Conservation (phyloP, 2,329 filamentous ascomycete species). For the Fusarium nisikadoi region DNA sequence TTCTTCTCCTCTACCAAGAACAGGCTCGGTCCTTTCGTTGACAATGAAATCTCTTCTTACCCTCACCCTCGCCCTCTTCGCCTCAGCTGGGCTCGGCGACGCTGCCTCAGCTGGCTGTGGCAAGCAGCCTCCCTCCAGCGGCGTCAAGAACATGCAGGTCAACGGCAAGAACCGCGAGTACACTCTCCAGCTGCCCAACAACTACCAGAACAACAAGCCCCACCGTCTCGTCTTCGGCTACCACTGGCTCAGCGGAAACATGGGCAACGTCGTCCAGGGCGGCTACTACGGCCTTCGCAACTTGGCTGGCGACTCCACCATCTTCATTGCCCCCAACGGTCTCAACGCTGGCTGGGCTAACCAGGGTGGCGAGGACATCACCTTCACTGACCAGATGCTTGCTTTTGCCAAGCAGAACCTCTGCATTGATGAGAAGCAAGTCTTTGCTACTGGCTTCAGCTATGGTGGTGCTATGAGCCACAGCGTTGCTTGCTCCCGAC, state of each 20-base stretch:
- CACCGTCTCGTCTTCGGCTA: slow-evolving; percentile 47
- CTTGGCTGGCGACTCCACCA: slow-evolving; percentile 51
- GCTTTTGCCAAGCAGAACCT: slow-evolving; percentile 51
- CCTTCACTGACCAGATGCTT: slow-evolving; percentile 54
- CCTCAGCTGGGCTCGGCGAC: slow-evolving; percentile 18
- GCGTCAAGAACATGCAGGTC: slow-evolving; percentile 49
- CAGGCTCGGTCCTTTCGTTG: neutral
- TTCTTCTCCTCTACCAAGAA: neutral
- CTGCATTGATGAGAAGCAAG: slow-evolving; percentile 54
- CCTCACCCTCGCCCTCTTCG: slow-evolving; percentile 17
- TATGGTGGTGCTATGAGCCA: slow-evolving; percentile 57
- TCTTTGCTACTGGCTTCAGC: slow-evolving; percentile 58
- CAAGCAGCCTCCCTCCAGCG: slow-evolving; percentile 45
- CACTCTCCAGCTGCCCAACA: slow-evolving; percentile 51
- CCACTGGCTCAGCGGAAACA: slow-evolving; percentile 55
- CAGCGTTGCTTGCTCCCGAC: slow-evolving; percentile 54
- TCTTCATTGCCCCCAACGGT: slow-evolving; percentile 57
- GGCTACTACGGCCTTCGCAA: slow-evolving; percentile 54
- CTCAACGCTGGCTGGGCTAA: slow-evolving; percentile 56
- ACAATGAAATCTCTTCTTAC: slow-evolving; percentile 15
- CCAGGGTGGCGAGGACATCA: slow-evolving; percentile 53
- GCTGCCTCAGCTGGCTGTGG: slow-evolving; percentile 51
- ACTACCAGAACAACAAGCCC: slow-evolving; percentile 39
- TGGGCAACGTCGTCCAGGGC: slow-evolving; percentile 50
- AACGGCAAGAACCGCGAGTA: slow-evolving; percentile 48